phyloP scores from a whole-genome alignment of 148 eudicot genomes.

The Camellia granthamiana region DNA sequence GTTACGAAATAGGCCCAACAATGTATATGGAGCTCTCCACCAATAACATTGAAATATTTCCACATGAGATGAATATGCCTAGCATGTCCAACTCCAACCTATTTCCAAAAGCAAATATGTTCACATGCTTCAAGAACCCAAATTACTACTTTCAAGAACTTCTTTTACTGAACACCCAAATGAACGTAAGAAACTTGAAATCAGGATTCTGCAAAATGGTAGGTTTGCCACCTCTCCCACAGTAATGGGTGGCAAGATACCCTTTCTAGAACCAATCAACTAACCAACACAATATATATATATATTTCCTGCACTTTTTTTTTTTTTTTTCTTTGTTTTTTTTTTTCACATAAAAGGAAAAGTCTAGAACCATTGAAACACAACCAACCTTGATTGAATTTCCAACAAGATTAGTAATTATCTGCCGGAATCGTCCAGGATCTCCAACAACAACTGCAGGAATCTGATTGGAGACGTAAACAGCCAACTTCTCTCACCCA shows the following conservation, averaged over 20 bases:
- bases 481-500: constrained; percentile 64
- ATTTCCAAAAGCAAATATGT: not conserved
- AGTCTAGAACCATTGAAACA: not conserved
- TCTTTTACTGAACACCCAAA: not conserved
- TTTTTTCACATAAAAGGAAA: not conserved
- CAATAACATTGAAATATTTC: not conserved
- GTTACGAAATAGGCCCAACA: too few relatives aligned
- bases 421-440: constrained; percentile 82
- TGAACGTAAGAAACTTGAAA: not conserved
- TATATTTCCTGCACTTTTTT: not conserved
- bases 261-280: not conserved
- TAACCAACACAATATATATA: not conserved
- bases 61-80: not conserved
- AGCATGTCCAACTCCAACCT: not conserved
- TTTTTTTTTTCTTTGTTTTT: not conserved
- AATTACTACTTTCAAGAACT: not conserved
- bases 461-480: constrained; percentile 71
- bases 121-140: constrained; percentile 7
- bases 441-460: constrained; percentile 81
- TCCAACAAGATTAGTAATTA: constrained; percentile 89
- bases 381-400: constrained; percentile 79
- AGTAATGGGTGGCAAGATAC: not conserved
- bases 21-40: not conserved
- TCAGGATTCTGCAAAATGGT: not conserved
- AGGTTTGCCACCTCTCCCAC: not conserved